Conservation (phyloP, 495 filamentous ascomycete genomes). For the Xeromyces bisporus region DNA sequence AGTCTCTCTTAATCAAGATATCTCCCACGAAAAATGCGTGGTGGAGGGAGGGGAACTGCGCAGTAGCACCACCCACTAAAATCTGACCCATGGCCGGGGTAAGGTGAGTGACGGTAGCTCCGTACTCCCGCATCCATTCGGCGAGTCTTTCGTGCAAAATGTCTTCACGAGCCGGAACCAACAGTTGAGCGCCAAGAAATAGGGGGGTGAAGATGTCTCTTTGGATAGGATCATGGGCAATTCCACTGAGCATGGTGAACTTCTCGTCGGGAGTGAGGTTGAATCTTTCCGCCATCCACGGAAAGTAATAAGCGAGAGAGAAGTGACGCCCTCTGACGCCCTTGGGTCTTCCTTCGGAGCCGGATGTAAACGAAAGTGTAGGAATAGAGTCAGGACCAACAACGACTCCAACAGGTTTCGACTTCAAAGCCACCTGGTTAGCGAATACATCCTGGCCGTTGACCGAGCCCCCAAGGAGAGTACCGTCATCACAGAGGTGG, state of each 20-base stretch:
- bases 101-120: conserved; percentile 72
- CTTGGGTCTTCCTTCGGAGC: conserved; percentile 71
- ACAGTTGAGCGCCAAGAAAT: conserved; percentile 66
- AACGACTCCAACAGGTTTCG: conserved; percentile 47
- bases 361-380: conserved; percentile 72
- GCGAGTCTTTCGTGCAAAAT: conserved; percentile 81
- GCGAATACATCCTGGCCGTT: conserved; percentile 51
- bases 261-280: conserved; percentile 52
- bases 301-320: conserved; percentile 70
- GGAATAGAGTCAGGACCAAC: conserved; percentile 85
- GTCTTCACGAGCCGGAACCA: conserved; percentile 69
- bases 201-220: conserved; percentile 89
- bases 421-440: conserved; percentile 32
- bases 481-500: conserved; percentile 56
- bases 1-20: conserved; percentile 74
- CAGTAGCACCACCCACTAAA: conserved; percentile 66
- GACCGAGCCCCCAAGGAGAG: conserved; percentile 46
- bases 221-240: conserved; percentile 80
- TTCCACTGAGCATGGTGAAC: conserved; percentile 75
- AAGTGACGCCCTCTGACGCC: conserved; percentile 84
- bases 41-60: conserved; percentile 59
- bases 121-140: conserved; percentile 74
- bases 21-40: conserved; percentile 91
- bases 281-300: conserved; percentile 84
- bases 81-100: conserved; percentile 96